Evolutionary conservation across 148 eudicot genomes (phyloP), one percentile per base, ranked within the genome.

Genomic region (Bassia scoparia): DNA sequence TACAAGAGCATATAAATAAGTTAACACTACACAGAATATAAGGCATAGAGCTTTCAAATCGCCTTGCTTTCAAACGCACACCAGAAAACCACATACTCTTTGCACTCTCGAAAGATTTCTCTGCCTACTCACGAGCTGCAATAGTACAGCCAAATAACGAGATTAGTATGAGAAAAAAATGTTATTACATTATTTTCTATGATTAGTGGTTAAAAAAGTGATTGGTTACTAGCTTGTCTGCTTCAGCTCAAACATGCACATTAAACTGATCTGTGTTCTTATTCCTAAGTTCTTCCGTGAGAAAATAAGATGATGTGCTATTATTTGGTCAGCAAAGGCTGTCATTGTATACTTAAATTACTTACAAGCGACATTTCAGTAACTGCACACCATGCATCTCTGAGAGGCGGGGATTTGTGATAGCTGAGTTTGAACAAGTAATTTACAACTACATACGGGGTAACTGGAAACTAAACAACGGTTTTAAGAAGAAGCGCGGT

Each of bases 111-210:
- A 20, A 21, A 21, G 56, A 20, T 1, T 49, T 49, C 21, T 15
- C 53, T 18, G 26, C n/a, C 38, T 61, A 61, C 21, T 35, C 66
- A 33, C 20, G 34, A 61, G 66, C 69, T 66, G 53, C 34, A 66
- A n/a, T 65, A 23, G 2, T 41, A 4, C 52, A 66, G 23, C 21
- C 1, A 6, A 26, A 66, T 0, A 43, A 37, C 21, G 14, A 65
- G 50, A n/a, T 66, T 66, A n/a, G 7, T 41, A 59, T 61, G 15
- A 27, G 21, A 61, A 30, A 41, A 8, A 31, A 61, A 16, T 7
- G 2, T 61, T 7, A 1, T 0, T 34, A 61, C 33, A 33, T 10
- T 34, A 60, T 29, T 27, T 16, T 60, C 35, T 13, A 2, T 10
- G 9, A 54, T 27, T 11, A 29, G 26, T 26, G 1, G 12, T 7